Evolutionary conservation across 257 asterid genomes (phyloP).

Genomic region (Vinca minor): DNA sequence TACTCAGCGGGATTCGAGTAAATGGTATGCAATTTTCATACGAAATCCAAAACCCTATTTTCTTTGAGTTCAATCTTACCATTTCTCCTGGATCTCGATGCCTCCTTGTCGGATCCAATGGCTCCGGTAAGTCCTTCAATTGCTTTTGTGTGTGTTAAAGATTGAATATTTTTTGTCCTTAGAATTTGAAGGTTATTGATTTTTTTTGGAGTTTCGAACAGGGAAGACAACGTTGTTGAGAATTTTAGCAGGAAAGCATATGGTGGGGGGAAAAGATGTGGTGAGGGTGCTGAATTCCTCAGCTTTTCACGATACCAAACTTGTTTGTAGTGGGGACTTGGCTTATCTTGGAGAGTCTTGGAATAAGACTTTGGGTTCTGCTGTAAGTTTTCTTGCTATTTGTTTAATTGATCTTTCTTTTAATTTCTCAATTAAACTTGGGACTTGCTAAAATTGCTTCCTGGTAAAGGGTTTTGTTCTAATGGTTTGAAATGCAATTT

Average conservation of each 20-base stretch:
- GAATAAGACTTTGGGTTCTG: slow-evolving; percentile 77
- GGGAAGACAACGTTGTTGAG: slow-evolving; percentile 87
- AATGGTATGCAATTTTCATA: slow-evolving; percentile 84
- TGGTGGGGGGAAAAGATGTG: slow-evolving; percentile 94
- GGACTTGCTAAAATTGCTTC: neutral
- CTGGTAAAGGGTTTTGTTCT: too few species aligned
- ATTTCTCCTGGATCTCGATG: slow-evolving; percentile 74
- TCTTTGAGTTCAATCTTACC: slow-evolving; percentile 58
- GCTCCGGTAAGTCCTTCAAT: slow-evolving; percentile 56
- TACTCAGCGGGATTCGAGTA: slow-evolving; percentile 45
- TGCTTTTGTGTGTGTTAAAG: neutral
- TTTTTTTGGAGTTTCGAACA: slow-evolving; percentile 18
- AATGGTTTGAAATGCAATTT: neutral
- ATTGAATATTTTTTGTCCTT: neutral
- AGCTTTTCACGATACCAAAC: slow-evolving; percentile 85
- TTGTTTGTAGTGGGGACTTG: slow-evolving; percentile 84
- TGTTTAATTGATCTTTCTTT: neutral
- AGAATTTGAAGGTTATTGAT: too few species aligned
- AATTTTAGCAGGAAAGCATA: slow-evolving; percentile 95
- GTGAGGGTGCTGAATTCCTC: slow-evolving; percentile 75
- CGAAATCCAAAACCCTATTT: slow-evolving; percentile 52
- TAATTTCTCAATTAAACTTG: too few species aligned
- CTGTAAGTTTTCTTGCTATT: slow-evolving; percentile 44
- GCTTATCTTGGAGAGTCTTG: slow-evolving; percentile 93
- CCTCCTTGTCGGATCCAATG: slow-evolving; percentile 96